Conservation (phyloP, 805 yeast genomes). For the Metschnikowia gruessii region DNA sequence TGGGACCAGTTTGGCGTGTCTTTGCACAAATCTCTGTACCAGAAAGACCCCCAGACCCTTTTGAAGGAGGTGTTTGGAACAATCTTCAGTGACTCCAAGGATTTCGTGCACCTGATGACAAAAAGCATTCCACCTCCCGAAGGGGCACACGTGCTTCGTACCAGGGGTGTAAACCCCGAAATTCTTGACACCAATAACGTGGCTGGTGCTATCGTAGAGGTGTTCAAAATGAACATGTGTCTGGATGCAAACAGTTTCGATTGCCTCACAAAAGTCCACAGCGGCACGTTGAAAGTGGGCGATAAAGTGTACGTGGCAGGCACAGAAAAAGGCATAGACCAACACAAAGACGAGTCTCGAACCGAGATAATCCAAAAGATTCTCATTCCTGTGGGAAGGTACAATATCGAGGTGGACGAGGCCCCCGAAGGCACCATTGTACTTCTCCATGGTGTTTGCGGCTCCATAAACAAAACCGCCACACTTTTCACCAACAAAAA, state of each 20-base stretch:
- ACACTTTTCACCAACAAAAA: conserved; percentile 42
- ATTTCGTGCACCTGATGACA: conserved; percentile 51
- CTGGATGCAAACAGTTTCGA: conserved; percentile 50
- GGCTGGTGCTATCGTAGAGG: conserved; percentile 28
- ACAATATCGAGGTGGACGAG: conserved; percentile 50
- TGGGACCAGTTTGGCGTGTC: conserved; percentile 46
- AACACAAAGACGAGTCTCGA: conserved; percentile 44
- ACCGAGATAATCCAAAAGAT: conserved; percentile 41
- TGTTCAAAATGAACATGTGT: conserved; percentile 54
- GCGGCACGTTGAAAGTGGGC: conserved; percentile 56
- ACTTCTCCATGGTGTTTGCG: conserved; percentile 60
- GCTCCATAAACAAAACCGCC: conserved; percentile 56
- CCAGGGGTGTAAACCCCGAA: conserved; percentile 13
- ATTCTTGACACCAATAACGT: conserved; percentile 30
- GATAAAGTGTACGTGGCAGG: conserved; percentile 54
- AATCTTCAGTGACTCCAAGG: conserved; percentile 50
- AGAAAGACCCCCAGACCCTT: conserved; percentile 57
- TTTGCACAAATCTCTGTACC: conserved; percentile 39
- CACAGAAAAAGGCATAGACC: conserved; percentile 23
- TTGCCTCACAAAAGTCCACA: conserved; percentile 59
- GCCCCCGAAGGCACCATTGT: conserved; percentile 69
- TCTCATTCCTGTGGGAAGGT: conserved; percentile 67
- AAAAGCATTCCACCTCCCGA: conserved; percentile 21
- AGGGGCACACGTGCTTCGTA: background rate
- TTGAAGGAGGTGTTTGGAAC: conserved; percentile 51